Base-by-base conservation (phyloP, 202 grass and related monocot species). In the Carex arenaria region DNA sequence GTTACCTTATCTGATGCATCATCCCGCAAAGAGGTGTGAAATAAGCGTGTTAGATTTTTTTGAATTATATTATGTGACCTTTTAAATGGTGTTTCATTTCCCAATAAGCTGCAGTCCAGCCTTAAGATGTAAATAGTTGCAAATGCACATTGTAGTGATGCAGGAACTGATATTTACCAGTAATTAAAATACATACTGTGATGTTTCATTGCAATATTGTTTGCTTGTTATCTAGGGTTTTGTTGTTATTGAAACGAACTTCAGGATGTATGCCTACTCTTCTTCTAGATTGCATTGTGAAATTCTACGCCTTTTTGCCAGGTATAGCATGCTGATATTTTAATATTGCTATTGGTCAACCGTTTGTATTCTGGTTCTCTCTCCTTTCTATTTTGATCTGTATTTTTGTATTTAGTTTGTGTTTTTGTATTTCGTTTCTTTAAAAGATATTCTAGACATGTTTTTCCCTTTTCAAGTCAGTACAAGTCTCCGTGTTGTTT, bases 231-330 rank as follows among this genome's bases (percentile, higher is more conserved):
- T 28, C 61, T 80, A 98, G 95, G 95, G 92, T 71, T 95, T 93
- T 93, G 92, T 98, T 59, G 92, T 98, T 53, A 86, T 98, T 59
- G 95, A 98, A 86, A 98, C 92, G 85, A 98, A 98, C 80, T 98
- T 98, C 80, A 90, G 95, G 85, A 83, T 93, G 87, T 98, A 98
- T 89, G 87, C 95, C 7, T 98, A 98, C 84, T 98, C 92, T 64
- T 78, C 90, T 51, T 98, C 95, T 52, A 98, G 84, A 84, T 87
- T 98, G 72, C 93, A 95, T 79, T 95, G 86, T 85, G 92, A 98
- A 85, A 98, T 98, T 86, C 84, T 98, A 83, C 90, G 92, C 62
- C 95, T 95, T 28, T 98, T 98, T 85, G 84, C 90, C 80, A 95
- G 95, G 95, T 95, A 94, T 45, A 75, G 76, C 32, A 14, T 67